Conservation (phyloP, 2,329 filamentous ascomycete genomes). For the Knoxdaviesia proteae region DNA sequence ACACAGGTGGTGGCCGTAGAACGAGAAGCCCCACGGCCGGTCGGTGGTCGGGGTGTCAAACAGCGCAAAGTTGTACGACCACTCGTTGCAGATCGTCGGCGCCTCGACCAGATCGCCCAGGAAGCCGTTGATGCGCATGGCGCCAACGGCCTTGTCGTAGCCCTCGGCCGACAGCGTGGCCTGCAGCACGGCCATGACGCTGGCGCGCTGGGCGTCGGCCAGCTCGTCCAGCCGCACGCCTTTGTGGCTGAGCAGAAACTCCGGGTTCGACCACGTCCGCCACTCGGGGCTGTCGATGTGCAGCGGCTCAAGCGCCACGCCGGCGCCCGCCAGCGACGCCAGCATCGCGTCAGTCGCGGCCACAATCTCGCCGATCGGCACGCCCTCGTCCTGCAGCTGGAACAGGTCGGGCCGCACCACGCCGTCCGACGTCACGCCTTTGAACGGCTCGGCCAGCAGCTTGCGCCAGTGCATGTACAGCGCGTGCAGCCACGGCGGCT, state of each 20-base stretch:
- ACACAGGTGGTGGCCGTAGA: constrained; percentile 65
- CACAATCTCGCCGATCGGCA: constrained; percentile 37
- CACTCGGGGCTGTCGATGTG: constrained; percentile 52
- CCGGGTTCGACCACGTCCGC: constrained; percentile 52
- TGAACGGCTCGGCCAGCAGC: constrained; percentile 44
- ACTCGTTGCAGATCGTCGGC: constrained; percentile 46
- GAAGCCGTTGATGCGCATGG: constrained; percentile 59
- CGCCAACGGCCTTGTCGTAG: constrained; percentile 45
- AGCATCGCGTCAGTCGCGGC: constrained; percentile 25
- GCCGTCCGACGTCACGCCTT: constrained; percentile 51
- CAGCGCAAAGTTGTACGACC: constrained; percentile 55
- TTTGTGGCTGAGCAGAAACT: constrained; percentile 48
- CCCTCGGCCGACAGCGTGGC: constrained; percentile 45
- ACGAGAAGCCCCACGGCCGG: constrained; percentile 47
- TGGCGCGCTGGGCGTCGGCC: constrained; percentile 16
- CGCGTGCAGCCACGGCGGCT: constrained; percentile 46
- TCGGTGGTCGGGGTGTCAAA: constrained; percentile 40
- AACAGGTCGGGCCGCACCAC: constrained; percentile 32
- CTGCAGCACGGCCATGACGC: constrained; percentile 33
- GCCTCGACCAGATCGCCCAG: constrained; percentile 45
- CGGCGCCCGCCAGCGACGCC: constrained; percentile 15
- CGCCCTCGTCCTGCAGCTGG: constrained; percentile 38
- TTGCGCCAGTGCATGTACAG: constrained; percentile 38
- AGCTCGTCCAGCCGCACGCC: constrained; percentile 50
- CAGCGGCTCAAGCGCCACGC: constrained; percentile 17